Base-by-base conservation (phyloP, 164 flowering plant species). In the Taxillus chinensis region DNA sequence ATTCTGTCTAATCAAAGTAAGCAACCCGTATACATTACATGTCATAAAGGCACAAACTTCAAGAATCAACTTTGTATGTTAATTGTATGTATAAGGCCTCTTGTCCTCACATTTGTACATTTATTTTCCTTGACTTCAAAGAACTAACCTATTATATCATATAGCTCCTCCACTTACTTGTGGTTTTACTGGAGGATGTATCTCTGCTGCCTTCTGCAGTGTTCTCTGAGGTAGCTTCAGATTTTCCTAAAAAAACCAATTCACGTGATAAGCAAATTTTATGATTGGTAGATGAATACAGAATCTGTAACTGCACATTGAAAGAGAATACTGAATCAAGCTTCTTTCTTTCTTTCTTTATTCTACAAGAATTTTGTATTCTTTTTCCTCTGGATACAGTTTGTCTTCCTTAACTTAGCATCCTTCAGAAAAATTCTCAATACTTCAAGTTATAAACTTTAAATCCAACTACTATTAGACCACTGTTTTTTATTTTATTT, bases 161-260 rank as follows among this genome's bases (percentile, higher is more conserved):
- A 51, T 15, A 4, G 27, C 54, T 51, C 15, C 27, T 51, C 54
- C 27, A 51, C 57, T 48, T 75, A 83, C 84, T 82, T 74, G 37
- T 57, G 6, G 57, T 13, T 56, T 54, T 61, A 68, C 62, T 37
- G 14, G 75, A 38, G 60, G 68, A 60, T 55, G 63, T 52, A 46
- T 55, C 63, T 55, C 54, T 73, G 62, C 39, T 60, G 37, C 12
- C 63, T 45, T 11, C 52, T 12, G 59, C 39, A 60, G 54, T 68
- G 55, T 60, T 38, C 39, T 60, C 69, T 12, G 65, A 39, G 45
- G 55, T 65, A 11, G 61, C 39, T 45, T 68, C 71, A 53, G 70
- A 68, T 58, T 67, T 70, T 51, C 70, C 89, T 82, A 78, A 74
- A 80, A 40, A 66, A 53, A 12, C 56, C 67, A 39, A 57, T 52